Conservation (phyloP, 2,329 filamentous ascomycete species). For the Mycocentrospora acerina region DNA sequence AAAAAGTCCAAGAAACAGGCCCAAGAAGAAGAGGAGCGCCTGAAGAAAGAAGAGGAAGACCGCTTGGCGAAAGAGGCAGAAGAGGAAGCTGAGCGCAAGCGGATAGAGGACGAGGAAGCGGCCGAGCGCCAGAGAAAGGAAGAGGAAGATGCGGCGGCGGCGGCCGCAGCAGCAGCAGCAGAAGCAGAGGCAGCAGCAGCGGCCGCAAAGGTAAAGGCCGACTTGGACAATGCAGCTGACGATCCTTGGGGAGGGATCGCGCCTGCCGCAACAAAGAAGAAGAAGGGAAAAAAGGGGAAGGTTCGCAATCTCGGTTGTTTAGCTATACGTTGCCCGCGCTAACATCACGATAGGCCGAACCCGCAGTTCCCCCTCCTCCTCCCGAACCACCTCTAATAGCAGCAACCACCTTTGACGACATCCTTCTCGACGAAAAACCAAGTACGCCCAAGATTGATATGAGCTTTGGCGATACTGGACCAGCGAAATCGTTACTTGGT, state of each 20-base stretch:
- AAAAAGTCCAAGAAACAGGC: constrained; percentile 42
- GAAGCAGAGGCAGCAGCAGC: constrained; percentile 28
- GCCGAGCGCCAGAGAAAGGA: constrained; percentile 28
- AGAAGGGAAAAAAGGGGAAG: constrained; percentile 45
- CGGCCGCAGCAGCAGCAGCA: constrained; percentile 28
- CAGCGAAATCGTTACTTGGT: constrained; percentile 27
- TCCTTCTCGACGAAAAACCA: constrained; percentile 46
- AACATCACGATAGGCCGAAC: constrained; percentile 29
- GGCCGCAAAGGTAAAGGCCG: no score
- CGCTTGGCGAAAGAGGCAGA: constrained; percentile 42
- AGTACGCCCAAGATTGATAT: constrained; percentile 51
- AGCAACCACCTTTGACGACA: constrained; percentile 49
- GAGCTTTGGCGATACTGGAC: constrained; percentile 42
- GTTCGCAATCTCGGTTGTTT: constrained; percentile 38
- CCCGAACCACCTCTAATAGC: constrained; percentile 33
- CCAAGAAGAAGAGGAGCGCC: constrained; percentile 39
- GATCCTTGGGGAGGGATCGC: constrained; percentile 15
- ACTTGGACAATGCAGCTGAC: constrained; percentile 28
- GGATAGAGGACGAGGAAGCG: constrained; percentile 36
- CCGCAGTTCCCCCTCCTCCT: constrained; percentile 32
- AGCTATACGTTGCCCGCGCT: constrained; percentile 33
- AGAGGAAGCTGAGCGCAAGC: constrained; percentile 42
- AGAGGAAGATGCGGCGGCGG: constrained; percentile 29
- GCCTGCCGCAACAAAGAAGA: constrained; percentile 33
- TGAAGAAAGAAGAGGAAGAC: constrained; percentile 42